Percentiles rank a stretch among this genome's conserved stretches.
Conservation (phyloP, 78 protist genomes). For the Bigelowiella natans region DNA sequence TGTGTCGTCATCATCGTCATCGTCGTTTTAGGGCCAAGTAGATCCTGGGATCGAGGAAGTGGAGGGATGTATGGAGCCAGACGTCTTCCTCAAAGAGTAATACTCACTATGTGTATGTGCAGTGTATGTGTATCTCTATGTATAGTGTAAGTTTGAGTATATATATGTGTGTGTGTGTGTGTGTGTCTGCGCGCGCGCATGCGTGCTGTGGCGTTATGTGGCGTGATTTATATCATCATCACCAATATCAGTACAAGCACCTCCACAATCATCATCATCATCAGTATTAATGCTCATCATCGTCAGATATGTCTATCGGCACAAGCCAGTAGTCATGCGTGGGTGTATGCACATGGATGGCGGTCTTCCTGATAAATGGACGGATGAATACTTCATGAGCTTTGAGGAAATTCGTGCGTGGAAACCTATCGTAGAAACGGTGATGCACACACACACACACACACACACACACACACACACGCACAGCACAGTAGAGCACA, state of each 20-base stretch:
- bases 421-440: neutral
- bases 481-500: no score
- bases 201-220: no score
- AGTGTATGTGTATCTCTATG: neutral
- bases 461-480: no score
- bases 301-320: neutral
- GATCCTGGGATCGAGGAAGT: neutral
- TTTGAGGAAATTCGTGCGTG: neutral
- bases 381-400: neutral
- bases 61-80: neutral
- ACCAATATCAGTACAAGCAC: no score
- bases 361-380: neutral
- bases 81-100: neutral
- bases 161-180: neutral
- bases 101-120: neutral
- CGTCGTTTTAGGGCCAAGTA: neutral
- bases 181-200: no score
- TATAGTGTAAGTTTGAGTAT: neutral
- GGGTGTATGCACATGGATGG: neutral
- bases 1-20: neutral
- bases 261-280: no score
- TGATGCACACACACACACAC: neutral
- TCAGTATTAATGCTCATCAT: no score
- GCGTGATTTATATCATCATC: no score
- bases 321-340: neutral